A percentile compares a stretch with the other conserved stretches of the same genome.
phyloP scores from a whole-genome alignment of 768 basidiomycete species.

The Rhizopogon roseolus region DNA sequence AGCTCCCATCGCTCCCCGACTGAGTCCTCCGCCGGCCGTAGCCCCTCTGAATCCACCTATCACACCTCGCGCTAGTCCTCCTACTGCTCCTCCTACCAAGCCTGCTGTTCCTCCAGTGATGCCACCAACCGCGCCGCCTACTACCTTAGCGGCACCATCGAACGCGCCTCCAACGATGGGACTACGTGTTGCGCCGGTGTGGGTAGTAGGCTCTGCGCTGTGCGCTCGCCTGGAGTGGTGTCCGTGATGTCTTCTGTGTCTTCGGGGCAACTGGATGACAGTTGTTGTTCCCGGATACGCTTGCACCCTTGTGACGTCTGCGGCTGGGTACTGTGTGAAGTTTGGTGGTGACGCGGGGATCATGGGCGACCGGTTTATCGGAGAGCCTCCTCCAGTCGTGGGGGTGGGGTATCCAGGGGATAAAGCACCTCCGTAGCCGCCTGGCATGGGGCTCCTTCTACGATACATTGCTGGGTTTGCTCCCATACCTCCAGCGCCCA shows the following conservation, averaged over 20 bases:
- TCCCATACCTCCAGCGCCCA: background rate
- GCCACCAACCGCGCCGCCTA: no score
- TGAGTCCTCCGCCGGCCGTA: no score
- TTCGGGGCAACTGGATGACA: slow-evolving; percentile 4
- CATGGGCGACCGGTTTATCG: background rate
- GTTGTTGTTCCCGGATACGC: slow-evolving; percentile 4
- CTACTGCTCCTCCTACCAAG: no score
- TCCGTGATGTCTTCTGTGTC: background rate
- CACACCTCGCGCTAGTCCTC: background rate
- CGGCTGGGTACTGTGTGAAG: background rate
- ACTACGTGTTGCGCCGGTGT: no score
- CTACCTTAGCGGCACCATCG: no score
- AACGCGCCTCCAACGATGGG: no score
- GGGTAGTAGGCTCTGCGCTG: background rate
- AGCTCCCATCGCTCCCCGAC: background rate
- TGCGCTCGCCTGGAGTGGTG: background rate
- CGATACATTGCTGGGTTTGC: background rate
- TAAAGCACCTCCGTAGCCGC: background rate
- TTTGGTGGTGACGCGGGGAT: background rate
- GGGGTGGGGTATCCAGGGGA: background rate
- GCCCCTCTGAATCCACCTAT: background rate
- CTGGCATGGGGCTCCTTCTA: background rate
- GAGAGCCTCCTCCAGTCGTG: background rate
- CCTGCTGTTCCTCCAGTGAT: no score
- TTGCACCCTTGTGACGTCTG: background rate